phyloP scores from a whole-genome alignment of 2,329 filamentous ascomycete genomes.

The Sclerotinia minor region DNA sequence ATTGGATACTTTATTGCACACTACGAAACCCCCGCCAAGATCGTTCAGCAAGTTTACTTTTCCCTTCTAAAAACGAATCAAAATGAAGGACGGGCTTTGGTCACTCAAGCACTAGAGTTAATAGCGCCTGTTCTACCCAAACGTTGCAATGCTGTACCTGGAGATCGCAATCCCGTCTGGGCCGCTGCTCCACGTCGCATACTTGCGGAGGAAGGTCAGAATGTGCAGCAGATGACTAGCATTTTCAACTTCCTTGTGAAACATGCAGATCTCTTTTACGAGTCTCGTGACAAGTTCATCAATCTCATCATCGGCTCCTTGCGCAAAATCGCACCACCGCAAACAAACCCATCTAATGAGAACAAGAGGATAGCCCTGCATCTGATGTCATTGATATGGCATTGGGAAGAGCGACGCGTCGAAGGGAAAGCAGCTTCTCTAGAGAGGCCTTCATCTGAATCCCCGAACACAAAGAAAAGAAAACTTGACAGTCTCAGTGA shows the following conservation, averaged over 20 bases:
- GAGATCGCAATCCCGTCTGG: constrained; percentile 80
- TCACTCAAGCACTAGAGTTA: constrained; percentile 91
- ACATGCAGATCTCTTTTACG: constrained; percentile 91
- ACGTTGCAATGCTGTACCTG: constrained; percentile 66
- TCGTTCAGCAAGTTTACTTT: constrained; percentile 92
- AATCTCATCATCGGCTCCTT: constrained; percentile 85
- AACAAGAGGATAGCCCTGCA: constrained; percentile 89
- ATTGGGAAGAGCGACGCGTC: constrained; percentile 85
- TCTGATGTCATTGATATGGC: constrained; percentile 86
- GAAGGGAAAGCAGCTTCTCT: constrained; percentile 53
- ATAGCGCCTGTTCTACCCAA: constrained; percentile 93
- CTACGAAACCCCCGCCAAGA: constrained; percentile 95
- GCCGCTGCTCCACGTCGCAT: constrained; percentile 88
- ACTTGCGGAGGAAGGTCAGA: constrained; percentile 89
- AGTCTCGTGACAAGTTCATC: constrained; percentile 88
- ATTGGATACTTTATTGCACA: constrained; percentile 97
- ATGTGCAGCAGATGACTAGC: constrained; percentile 91
- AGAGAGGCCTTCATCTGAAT: constrained; percentile 57
- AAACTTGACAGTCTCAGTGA: constrained; percentile 60
- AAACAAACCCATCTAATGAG: constrained; percentile 77
- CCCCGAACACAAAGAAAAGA: constrained; percentile 73
- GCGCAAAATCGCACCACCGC: constrained; percentile 80
- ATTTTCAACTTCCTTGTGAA: constrained; percentile 97
- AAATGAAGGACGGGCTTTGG: constrained; percentile 86
- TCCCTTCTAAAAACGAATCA: constrained; percentile 90